phyloP scores from a whole-genome alignment of 257 asterid species.

The Plantago elongata region DNA sequence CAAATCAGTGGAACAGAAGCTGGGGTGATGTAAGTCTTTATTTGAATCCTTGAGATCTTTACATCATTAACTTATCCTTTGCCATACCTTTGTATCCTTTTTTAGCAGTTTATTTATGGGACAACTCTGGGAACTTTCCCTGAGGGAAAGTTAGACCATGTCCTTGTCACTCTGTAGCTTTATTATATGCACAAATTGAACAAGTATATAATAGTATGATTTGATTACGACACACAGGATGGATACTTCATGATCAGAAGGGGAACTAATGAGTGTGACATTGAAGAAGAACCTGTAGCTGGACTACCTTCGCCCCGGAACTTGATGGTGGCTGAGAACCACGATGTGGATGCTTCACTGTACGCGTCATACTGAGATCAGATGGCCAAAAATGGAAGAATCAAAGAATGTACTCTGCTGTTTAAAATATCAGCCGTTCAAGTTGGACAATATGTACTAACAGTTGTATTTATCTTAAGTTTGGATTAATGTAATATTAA shows the following conservation, averaged over 20 bases:
- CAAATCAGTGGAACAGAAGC: slow-evolving; percentile 94
- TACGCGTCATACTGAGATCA: slow-evolving; percentile 44
- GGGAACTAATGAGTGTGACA: slow-evolving; percentile 94
- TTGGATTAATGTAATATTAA: too few species aligned
- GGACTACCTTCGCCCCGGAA: slow-evolving; percentile 74
- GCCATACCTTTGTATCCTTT: not conserved
- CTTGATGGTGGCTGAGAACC: slow-evolving; percentile 24
- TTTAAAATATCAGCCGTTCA: too few species aligned
- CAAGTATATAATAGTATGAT: not conserved
- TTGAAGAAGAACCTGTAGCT: slow-evolving; percentile 71
- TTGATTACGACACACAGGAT: slow-evolving; percentile 41
- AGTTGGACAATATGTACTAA: too few species aligned
- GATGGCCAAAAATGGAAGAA: not conserved
- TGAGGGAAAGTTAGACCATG: too few species aligned
- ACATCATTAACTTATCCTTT: slow-evolving; percentile 4
- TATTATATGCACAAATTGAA: not conserved
- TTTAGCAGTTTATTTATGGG: too few species aligned
- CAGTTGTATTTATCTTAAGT: too few species aligned
- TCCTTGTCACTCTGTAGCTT: not conserved
- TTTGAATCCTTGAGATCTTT: slow-evolving; percentile 18
- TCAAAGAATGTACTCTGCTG: too few species aligned
- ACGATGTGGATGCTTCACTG: slow-evolving; percentile 26
- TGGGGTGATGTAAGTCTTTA: slow-evolving; percentile 88
- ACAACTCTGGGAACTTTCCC: too few species aligned
- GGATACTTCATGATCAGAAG: slow-evolving; percentile 87